Evolutionary conservation across 2,329 filamentous ascomycete species (phyloP), one percentile per base, ranked within the genome.

Genomic region (Hymenoscyphus occultus): DNA sequence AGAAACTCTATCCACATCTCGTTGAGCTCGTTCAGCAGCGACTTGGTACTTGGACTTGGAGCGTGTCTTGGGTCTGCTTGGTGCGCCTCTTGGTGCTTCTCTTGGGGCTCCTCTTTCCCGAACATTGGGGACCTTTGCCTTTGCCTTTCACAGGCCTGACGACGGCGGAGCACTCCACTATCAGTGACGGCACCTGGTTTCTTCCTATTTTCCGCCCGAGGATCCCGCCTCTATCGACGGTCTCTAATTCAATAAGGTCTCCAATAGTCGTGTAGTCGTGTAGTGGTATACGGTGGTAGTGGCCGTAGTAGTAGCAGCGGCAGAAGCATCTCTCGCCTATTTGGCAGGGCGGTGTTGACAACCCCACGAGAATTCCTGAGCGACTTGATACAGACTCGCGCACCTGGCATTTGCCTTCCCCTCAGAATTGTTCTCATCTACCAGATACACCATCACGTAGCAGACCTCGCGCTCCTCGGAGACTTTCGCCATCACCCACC

Each of bases 131-230:
- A 51, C n/a, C 7, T 28, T 28, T 28, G 28, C 28, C 28, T 28
- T 28, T 28, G 28, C 28, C 28, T 51, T 51, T 51, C 45, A 51
- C 4, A 51, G 45, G 19, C 3, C 45, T 51, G 22, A 51, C 45
- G 45, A 28, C 28, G 28, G 28, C 28, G 45, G 45, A 51, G n/a
- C n/a, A n/a, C 19, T 22, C 45, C 45, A 51, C 45, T 51, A 51
- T 51, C 45, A 51, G 45, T 51, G 45, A 51, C 45, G 45, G 45
- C 45, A 51, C 45, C 19, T 10, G 22, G 10, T 51, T 22, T 19
- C 19, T 51, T 19, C 45, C 45, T 51, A 51, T 51, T 51, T 22
- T n/a, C 45, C 45, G 45, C 45, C 45, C 45, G n/a, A 48, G 42
- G 14, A 48, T 19, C 19, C 45, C n/a, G 19, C n/a, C n/a, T 10